phyloP scores from a whole-genome alignment of 352 stramenopile genomes.

The Pythium biforme region DNA sequence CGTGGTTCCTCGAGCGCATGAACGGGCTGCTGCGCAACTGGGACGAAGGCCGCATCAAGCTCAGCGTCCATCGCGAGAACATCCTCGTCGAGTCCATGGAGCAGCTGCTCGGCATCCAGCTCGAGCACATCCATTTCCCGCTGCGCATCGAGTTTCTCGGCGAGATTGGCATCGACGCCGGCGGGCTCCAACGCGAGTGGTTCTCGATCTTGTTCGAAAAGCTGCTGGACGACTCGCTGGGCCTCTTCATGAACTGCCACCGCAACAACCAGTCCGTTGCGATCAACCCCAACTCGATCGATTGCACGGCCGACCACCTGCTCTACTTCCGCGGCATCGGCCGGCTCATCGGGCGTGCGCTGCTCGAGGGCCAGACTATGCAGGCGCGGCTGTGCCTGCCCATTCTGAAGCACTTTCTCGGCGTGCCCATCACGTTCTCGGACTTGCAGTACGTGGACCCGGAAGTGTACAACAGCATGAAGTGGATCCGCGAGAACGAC shows the following conservation, averaged over 20 bases:
- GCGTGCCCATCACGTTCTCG: constrained; percentile 79
- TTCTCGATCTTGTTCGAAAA: constrained; percentile 77
- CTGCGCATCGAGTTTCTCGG: constrained; percentile 87
- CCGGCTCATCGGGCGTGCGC: constrained; percentile 57
- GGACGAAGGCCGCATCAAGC: constrained; percentile 83
- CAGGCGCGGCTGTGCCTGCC: constrained; percentile 65
- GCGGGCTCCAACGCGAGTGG: constrained; percentile 78
- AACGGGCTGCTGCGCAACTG: constrained; percentile 57
- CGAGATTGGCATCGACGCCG: constrained; percentile 74
- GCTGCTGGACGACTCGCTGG: constrained; percentile 60
- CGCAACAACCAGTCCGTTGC: constrained; percentile 65
- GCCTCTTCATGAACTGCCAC: constrained; percentile 77
- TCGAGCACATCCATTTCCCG: constrained; percentile 74
- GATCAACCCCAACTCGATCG: constrained; percentile 76
- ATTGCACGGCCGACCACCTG: constrained; percentile 70
- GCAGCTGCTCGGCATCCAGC: constrained; percentile 70
- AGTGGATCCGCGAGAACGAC: constrained; percentile 68
- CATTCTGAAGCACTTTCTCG: constrained; percentile 80
- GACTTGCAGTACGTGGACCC: constrained; percentile 80
- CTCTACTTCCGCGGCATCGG: constrained; percentile 88
- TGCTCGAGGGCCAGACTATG: constrained; percentile 79
- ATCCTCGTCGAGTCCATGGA: constrained; percentile 83
- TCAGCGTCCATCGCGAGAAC: constrained; percentile 69
- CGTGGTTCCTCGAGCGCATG: constrained; percentile 84
- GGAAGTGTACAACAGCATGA: constrained; percentile 78